These are phyloP conservation scores for Mesotaenium endlicherianum DNA, from an alignment of 139 green algal genomes.

Conservation along the genomic window DNA sequence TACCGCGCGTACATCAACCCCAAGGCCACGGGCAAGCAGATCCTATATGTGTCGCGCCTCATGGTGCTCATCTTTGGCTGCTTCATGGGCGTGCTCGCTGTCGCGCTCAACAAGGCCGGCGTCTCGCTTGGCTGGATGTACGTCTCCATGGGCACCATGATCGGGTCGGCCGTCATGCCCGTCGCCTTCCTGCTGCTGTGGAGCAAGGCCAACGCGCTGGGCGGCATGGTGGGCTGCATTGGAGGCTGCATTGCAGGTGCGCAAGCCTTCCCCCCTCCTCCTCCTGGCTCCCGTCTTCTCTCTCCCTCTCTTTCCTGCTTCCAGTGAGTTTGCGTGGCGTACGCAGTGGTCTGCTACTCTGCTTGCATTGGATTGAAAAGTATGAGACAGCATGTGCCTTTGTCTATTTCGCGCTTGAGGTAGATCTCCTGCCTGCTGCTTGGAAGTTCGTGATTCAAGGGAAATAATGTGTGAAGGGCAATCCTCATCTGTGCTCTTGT, in stretches of 20 bases:
- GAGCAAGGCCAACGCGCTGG: slow-evolving; percentile 64
- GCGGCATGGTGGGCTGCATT: slow-evolving; percentile 18
- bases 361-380: no score
- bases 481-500: no score
- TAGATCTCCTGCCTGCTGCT: no score
- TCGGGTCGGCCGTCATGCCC: slow-evolving; percentile 83
- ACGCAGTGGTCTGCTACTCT: no score
- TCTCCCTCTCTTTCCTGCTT: no score
- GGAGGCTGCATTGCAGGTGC: neutral
- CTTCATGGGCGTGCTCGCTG: slow-evolving; percentile 73
- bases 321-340: no score
- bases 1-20: slow-evolving; percentile 77
- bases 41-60: slow-evolving; percentile 69
- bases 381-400: no score
- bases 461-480: no score
- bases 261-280: no score
- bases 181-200: slow-evolving; percentile 73
- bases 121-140: slow-evolving; percentile 66
- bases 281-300: no score
- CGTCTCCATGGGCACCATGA: slow-evolving; percentile 80
- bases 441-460: no score
- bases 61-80: slow-evolving; percentile 71
- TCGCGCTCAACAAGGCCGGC: slow-evolving; percentile 76
- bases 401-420: no score
- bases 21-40: slow-evolving; percentile 74